These are phyloP conservation scores for Mediolabrus comicus DNA, from an alignment of 108 stramenopile species.

Conservation along the genomic window DNA sequence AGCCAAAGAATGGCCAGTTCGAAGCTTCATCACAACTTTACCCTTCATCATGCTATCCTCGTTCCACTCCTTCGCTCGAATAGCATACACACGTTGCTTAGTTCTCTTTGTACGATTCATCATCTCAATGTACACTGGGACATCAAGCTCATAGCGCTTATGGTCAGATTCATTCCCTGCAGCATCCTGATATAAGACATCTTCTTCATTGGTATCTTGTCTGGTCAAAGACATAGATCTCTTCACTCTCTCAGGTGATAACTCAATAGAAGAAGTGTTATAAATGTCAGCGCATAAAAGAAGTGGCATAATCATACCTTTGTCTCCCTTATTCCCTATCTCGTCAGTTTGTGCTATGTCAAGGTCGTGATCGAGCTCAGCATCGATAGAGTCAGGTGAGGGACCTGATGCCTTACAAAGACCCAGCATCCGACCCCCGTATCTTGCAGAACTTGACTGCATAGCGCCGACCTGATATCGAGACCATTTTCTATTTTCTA, in stretches of 20 bases:
- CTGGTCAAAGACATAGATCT: background rate
- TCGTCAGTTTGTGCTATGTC: slow-evolving; percentile 55
- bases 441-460: slow-evolving; percentile 65
- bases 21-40: background rate
- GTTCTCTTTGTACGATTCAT: slow-evolving; percentile 73
- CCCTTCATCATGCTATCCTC: background rate
- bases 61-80: slow-evolving; percentile 50
- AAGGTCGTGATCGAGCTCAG: slow-evolving; percentile 25
- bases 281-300: slow-evolving; percentile 13
- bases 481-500: slow-evolving; percentile 76
- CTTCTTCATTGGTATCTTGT: background rate
- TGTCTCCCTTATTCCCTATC: slow-evolving; percentile 28
- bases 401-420: slow-evolving; percentile 50
- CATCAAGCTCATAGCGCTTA: slow-evolving; percentile 54
- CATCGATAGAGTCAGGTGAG: slow-evolving; percentile 24
- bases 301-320: slow-evolving; percentile 35
- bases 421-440: slow-evolving; percentile 85
- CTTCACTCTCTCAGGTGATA: background rate
- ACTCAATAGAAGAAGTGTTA: background rate
- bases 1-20: background rate
- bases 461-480: slow-evolving; percentile 77
- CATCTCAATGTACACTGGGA: slow-evolving; percentile 85
- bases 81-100: slow-evolving; percentile 74
- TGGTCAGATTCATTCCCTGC: background rate
- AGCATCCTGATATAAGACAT: background rate